Conservation (phyloP, 768 basidiomycete species). For the Coprinopsis strossmayeri region DNA sequence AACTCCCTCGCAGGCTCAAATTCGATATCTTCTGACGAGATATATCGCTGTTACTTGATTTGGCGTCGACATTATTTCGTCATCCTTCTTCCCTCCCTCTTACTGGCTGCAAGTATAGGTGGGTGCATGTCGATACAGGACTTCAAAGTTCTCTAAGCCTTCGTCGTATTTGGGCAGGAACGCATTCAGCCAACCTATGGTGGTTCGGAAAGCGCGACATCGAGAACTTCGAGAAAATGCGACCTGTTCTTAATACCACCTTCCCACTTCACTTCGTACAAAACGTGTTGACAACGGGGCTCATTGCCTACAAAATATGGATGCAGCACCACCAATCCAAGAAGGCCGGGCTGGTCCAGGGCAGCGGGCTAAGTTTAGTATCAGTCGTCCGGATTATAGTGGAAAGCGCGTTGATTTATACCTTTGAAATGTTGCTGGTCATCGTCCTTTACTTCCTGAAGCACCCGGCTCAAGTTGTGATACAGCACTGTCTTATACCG, state of each 20-base stretch:
- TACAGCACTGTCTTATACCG: slow-evolving; percentile 22
- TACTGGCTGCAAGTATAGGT: slow-evolving; percentile 16
- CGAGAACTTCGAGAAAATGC: neutral
- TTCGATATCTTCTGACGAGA: slow-evolving; percentile 11
- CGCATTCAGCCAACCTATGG: slow-evolving; percentile 11
- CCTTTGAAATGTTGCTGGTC: slow-evolving; percentile 21
- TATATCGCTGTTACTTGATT: slow-evolving; percentile 25
- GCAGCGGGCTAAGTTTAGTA: slow-evolving; percentile 11
- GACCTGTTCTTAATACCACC: slow-evolving; percentile 15
- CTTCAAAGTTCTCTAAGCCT: neutral
- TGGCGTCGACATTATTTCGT: slow-evolving; percentile 19
- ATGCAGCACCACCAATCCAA: slow-evolving; percentile 16
- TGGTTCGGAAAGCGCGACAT: slow-evolving; percentile 18
- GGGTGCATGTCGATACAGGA: slow-evolving; percentile 14
- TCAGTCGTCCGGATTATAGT: slow-evolving; percentile 21
- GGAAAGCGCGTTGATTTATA: slow-evolving; percentile 27
- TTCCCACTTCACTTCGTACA: slow-evolving; percentile 22
- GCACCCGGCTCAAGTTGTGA: slow-evolving; percentile 19
- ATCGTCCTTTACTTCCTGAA: slow-evolving; percentile 20
- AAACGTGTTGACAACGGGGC: slow-evolving; percentile 23
- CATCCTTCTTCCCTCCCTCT: slow-evolving; percentile 18
- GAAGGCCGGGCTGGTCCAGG: slow-evolving; percentile 15
- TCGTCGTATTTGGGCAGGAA: slow-evolving; percentile 13
- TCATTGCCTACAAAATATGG: slow-evolving; percentile 23
- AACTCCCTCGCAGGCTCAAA: too few species aligned